Base-by-base conservation (phyloP, 495 filamentous ascomycete species). In the Annulohypoxylon stygium region DNA sequence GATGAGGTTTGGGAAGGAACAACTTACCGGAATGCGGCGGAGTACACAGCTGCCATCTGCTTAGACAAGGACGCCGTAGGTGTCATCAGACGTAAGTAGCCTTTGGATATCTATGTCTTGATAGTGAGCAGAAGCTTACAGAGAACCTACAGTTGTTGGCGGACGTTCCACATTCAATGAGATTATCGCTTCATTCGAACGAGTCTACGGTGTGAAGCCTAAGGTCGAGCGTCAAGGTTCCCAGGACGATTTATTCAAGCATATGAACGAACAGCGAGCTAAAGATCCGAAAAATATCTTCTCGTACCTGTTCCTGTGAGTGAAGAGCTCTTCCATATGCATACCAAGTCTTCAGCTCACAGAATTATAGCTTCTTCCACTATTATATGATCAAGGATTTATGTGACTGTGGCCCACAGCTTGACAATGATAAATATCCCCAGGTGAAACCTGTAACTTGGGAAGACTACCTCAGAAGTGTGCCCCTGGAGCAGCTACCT, bases 31-130 rank as follows among this genome's bases (percentile, higher is more conserved):
- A 77, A 80, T 59, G 75, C 80, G 8, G 82, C 82, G 1, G 65
- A 80, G 57, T 83, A 71, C 65, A 80, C 79, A n/a, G 80, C 81
- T 4, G 76, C 76, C 10, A 71, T 82, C 3, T 78, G 77, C 48
- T 53, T 68, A 14, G 79, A 82, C 68, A 64, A 62, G 47, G 26
- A 61, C 1, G 78, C 78, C 12, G 71, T 76, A 5, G 78, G 78
- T 2, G 18, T 78, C 26, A 60, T 67, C 41, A 78, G 75, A 20
- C 64, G 80, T 82, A 65, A 76, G 80, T 79, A 54, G 9, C 18
- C 18, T 12, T 12, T 20, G 2, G n/a, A 18, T 3, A 39, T n/a
- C 5, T 30, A 48, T n/a, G 48, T 1, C 4, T 4, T 34, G 2
- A 20, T 16, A 39, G 0, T 33, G 8, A 7, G 4, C 10, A 30